Percentiles rank a stretch among this genome's conserved stretches.
Conservation (phyloP, 495 filamentous ascomycete genomes). For the Opeltia flavorubescens region DNA sequence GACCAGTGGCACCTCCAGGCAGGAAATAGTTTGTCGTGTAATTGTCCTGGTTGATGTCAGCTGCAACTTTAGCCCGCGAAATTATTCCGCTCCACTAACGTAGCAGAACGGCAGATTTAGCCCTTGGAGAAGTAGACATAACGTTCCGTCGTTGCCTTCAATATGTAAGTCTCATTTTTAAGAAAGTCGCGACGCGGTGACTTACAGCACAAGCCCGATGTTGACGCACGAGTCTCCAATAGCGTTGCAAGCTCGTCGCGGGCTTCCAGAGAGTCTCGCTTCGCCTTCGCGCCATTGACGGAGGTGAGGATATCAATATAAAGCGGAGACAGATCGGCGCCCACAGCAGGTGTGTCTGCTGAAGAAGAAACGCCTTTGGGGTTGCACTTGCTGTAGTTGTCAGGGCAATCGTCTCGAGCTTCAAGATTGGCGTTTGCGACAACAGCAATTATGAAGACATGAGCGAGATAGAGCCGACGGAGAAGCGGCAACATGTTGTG, state of each 20-base stretch:
- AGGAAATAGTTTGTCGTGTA: conserved; percentile 30
- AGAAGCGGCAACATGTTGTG: neutral
- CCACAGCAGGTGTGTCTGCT: conserved; percentile 14
- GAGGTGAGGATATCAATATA: conserved; percentile 19
- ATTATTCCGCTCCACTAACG: conserved; percentile 1
- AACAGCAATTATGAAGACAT: neutral
- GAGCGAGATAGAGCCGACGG: neutral
- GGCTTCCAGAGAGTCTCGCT: conserved; percentile 6
- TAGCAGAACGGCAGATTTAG: conserved; percentile 24
- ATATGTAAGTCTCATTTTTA: neutral
- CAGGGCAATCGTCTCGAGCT: conserved; percentile 7
- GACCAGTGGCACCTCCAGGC: conserved; percentile 26
- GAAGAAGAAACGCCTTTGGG: conserved; percentile 17
- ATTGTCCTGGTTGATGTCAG: conserved; percentile 20
- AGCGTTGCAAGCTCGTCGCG: neutral
- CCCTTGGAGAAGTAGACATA: conserved; percentile 19
- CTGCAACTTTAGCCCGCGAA: conserved; percentile 1
- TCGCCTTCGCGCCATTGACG: conserved; percentile 14
- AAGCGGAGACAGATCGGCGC: conserved; percentile 14
- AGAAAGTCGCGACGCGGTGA: neutral
- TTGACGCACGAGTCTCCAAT: conserved; percentile 5
- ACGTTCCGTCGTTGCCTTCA: conserved; percentile 14
- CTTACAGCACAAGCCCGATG: conserved; percentile 15
- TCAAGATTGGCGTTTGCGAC: neutral
- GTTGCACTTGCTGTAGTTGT: conserved; percentile 7